phyloP scores from a whole-genome alignment of 768 basidiomycete species.

The Tephrocybe rancida region DNA sequence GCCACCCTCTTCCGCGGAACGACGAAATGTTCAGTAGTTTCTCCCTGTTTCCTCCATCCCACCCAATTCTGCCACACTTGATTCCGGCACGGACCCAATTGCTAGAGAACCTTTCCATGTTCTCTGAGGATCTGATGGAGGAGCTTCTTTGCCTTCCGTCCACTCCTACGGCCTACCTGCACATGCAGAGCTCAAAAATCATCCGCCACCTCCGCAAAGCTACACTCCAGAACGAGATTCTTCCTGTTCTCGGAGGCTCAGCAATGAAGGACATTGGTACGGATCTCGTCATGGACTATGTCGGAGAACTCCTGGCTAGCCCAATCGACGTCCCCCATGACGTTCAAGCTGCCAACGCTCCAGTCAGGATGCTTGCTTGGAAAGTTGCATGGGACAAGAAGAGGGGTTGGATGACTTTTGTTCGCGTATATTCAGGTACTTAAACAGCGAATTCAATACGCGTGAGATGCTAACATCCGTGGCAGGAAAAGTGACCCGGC shows the following conservation, averaged over 20 bases:
- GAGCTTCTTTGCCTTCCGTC: constrained; percentile 58
- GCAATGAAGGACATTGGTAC: constrained; percentile 84
- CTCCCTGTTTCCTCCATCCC: constrained; percentile 51
- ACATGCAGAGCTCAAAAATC: constrained; percentile 53
- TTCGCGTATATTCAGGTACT: constrained; percentile 88
- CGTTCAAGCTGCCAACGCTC: constrained; percentile 43
- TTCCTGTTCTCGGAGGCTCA: constrained; percentile 85
- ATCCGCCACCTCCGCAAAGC: constrained; percentile 68
- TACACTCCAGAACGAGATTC: constrained; percentile 62
- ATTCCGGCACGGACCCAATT: constrained; percentile 68
- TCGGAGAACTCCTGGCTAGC: constrained; percentile 77
- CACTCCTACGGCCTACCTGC: constrained; percentile 65
- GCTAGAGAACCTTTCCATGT: constrained; percentile 79
- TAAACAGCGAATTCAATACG: constrained; percentile 20
- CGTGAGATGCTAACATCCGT: background rate
- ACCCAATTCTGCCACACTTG: constrained; percentile 72
- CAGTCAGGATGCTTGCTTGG: constrained; percentile 77
- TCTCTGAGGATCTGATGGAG: constrained; percentile 82
- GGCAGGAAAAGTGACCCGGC: constrained; percentile 68
- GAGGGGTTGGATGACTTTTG: constrained; percentile 91
- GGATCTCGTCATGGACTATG: constrained; percentile 78
- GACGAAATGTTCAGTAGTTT: constrained; percentile 42
- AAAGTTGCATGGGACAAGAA: constrained; percentile 87
- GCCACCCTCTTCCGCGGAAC: constrained; percentile 53
- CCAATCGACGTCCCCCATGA: constrained; percentile 66